phyloP scores from a whole-genome alignment of 2,329 filamentous ascomycete genomes.

The Neopestalotiopsis rosae region DNA sequence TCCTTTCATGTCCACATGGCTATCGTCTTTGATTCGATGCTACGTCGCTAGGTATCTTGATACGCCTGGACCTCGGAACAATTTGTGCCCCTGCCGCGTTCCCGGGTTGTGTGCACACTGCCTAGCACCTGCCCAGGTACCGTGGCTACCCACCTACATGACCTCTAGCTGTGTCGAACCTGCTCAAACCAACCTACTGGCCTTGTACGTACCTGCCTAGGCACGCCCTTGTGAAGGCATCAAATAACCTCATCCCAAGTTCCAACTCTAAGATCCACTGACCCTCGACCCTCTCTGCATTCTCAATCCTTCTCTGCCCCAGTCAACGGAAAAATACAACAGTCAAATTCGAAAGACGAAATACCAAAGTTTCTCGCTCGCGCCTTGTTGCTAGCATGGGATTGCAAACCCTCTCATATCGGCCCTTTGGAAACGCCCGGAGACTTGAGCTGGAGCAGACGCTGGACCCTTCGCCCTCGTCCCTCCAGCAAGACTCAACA shows the following conservation, averaged over 20 bases:
- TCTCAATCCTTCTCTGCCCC: background rate
- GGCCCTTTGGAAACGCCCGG: background rate
- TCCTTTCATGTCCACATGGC: background rate
- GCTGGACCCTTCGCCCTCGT: background rate
- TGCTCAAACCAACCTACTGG: background rate
- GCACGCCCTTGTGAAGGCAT: background rate
- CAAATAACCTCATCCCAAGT: slow-evolving; percentile 5
- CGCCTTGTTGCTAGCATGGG: slow-evolving; percentile 2
- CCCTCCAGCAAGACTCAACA: background rate
- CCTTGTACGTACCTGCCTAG: background rate
- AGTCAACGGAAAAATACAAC: slow-evolving; percentile 11
- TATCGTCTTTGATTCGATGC: background rate
- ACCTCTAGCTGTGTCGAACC: background rate
- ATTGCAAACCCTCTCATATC: slow-evolving; percentile 9
- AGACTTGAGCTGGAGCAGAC: background rate
- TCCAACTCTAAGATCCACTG: background rate
- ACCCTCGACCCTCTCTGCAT: background rate
- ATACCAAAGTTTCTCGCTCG: background rate
- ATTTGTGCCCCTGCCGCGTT: background rate
- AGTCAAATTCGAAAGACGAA: background rate
- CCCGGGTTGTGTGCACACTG: background rate
- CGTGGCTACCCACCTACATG: background rate
- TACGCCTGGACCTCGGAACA: background rate
- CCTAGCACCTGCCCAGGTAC: too few relatives aligned
- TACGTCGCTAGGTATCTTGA: background rate